A percentile compares a stretch with the other conserved stretches of the same genome.
phyloP scores from a whole-genome alignment of 2,329 filamentous ascomycete species.

The Paraphaeosphaeria sporulosa region DNA sequence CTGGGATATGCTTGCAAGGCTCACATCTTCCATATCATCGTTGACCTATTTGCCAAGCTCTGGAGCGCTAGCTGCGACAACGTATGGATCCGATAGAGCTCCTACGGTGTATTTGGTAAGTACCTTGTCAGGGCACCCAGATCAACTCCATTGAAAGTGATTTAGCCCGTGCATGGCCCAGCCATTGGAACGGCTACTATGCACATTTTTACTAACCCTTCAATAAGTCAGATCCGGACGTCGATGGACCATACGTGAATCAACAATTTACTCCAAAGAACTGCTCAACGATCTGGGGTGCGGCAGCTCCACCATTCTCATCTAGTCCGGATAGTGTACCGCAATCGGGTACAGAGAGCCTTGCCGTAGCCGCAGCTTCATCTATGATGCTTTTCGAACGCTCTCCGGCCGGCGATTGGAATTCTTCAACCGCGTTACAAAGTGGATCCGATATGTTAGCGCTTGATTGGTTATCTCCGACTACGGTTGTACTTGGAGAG shows the following conservation, averaged over 20 bases:
- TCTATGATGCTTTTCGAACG: constrained; percentile 36
- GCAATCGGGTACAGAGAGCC: constrained; percentile 32
- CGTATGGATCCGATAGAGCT: constrained; percentile 36
- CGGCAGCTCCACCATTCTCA: constrained; percentile 30
- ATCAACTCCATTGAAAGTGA: not conserved
- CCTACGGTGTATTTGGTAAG: constrained; percentile 22
- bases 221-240: constrained; percentile 31
- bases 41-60: constrained; percentile 37
- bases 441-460: constrained; percentile 40
- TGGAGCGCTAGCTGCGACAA: constrained; percentile 40
- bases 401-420: constrained; percentile 30
- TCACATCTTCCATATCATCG: constrained; percentile 41
- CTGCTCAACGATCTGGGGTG: constrained; percentile 37
- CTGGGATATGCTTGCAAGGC: constrained; percentile 32
- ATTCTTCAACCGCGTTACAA: constrained; percentile 18
- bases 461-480: constrained; percentile 43
- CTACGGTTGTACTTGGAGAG: constrained; percentile 40
- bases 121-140: not conserved
- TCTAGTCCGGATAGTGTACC: constrained; percentile 28
- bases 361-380: constrained; percentile 42
- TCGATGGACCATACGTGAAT: constrained; percentile 35
- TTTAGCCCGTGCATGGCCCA: not conserved
- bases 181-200: no score
- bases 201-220: constrained; percentile 13
- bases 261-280: constrained; percentile 38